Evolutionary conservation across 805 yeast species (phyloP), one percentile per base, ranked within the genome.

Genomic region (Nakazawaea pomicola): DNA sequence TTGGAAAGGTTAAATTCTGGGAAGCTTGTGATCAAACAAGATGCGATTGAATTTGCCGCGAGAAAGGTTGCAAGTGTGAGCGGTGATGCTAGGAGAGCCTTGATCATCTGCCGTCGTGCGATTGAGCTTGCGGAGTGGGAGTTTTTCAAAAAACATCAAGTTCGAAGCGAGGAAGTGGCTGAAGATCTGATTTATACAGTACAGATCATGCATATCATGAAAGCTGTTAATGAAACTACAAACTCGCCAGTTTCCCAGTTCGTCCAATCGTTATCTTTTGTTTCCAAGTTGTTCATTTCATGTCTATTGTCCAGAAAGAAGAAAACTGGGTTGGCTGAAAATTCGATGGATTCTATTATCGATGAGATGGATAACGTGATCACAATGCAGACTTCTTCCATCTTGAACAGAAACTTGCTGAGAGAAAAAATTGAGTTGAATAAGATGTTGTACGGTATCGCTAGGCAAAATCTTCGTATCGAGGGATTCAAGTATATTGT

Each of bases 81-180:
- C 57, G 99, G 99, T 44, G 99, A 93, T 67, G 99, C 97, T 1
- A 71, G 99, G 53, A 68, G 98, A 45, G 97, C 96, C 0, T 66
- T 93, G 41, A 83, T 83, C 43, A 84, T 93, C 18, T 84, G 96
- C 54, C 72, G 90, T 29, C 67, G 97, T 43, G 96, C 97, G 0
- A 83, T 90, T 6, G 96, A 88, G 55, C 68, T 90, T 23, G 95
- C 96, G 0, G 95, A 87, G 53, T 54, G 61, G 25, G 84, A 80
- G 45, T 76, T 70, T 52, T 52, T 70, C 54, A 52, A 56, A 29
- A 60, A 62, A 25, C 44, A 53, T 1, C 50, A 53, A 17, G 57
- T 8, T n/a, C n/a, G n/a, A n/a, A n/a, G n/a, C 10, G 25, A 52
- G 9, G 50, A 48, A 3, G 47, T 49, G 33, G 43, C 38, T 30